Conservation (phyloP, 2,329 filamentous ascomycete genomes). For the Dothideomycetes sp. region DNA sequence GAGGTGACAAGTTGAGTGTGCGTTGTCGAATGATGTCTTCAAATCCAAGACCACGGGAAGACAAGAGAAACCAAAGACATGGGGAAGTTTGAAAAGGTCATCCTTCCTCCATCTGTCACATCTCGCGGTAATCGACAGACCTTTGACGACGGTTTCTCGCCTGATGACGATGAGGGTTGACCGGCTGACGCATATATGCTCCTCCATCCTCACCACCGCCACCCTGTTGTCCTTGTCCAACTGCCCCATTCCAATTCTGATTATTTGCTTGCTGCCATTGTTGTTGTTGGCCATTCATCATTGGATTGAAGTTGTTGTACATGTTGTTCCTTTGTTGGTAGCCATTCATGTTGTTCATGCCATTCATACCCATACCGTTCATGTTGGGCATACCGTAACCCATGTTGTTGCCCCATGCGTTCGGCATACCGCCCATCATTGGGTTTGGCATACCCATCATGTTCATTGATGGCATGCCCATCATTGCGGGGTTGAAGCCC, state of each 20-base stretch:
- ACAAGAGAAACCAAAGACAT: too few species aligned
- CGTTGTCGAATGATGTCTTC: background rate
- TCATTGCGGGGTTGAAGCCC: constrained; percentile 19
- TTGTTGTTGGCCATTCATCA: constrained; percentile 16
- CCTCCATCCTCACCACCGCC: constrained; percentile 54
- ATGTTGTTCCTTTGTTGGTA: constrained; percentile 10
- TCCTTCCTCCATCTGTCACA: constrained; percentile 40
- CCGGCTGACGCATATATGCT: constrained; percentile 89
- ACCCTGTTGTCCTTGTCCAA: constrained; percentile 19
- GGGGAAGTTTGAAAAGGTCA: too few species aligned
- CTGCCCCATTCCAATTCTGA: constrained; percentile 25
- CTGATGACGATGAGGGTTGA: constrained; percentile 86
- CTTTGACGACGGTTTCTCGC: constrained; percentile 64
- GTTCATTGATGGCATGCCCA: constrained; percentile 21
- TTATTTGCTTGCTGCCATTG: constrained; percentile 21
- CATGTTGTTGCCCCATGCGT: constrained; percentile 32
- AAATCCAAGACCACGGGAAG: background rate
- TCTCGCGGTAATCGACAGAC: constrained; percentile 83
- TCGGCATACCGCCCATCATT: constrained; percentile 21
- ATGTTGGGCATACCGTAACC: constrained; percentile 26
- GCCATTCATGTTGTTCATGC: constrained; percentile 5
- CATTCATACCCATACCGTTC: constrained; percentile 27
- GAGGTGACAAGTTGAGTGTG: background rate
- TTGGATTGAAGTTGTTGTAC: constrained; percentile 17
- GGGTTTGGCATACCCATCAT: constrained; percentile 35